A percentile compares a stretch with the other conserved stretches of the same genome.
These are phyloP conservation scores for Trifolium dubium DNA, from an alignment of 306 rosid genomes.

Conservation along the genomic window DNA sequence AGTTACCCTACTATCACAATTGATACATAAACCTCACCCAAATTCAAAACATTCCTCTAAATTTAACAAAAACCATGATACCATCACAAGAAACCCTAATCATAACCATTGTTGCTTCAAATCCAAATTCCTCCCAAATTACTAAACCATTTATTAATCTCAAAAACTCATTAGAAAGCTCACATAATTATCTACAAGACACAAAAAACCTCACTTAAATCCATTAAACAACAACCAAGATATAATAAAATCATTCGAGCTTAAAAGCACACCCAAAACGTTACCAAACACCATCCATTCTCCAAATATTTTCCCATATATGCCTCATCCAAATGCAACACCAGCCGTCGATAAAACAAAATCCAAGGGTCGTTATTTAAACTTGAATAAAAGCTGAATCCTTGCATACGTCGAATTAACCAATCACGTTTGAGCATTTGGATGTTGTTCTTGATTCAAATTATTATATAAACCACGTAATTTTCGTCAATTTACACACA, in stretches of 20 bases:
- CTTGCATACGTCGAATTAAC: slow-evolving; percentile 50
- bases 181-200: slow-evolving; percentile 50
- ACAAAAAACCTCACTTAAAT: slow-evolving; percentile 40
- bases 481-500: slow-evolving; percentile 54
- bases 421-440: slow-evolving; percentile 62
- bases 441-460: slow-evolving; percentile 46
- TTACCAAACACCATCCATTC: neutral
- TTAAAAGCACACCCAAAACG: slow-evolving; percentile 74
- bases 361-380: slow-evolving; percentile 76
- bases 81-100: slow-evolving; percentile 71
- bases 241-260: slow-evolving; percentile 52
- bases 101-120: slow-evolving; percentile 67
- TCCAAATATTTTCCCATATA: slow-evolving; percentile 26
- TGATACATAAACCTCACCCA: neutral
- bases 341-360: slow-evolving; percentile 58
- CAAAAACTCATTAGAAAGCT: slow-evolving; percentile 56
- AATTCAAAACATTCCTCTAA: slow-evolving; percentile 47
- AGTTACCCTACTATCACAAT: slow-evolving; percentile 44
- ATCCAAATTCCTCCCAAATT: slow-evolving; percentile 48
- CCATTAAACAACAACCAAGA: neutral
- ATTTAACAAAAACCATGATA: slow-evolving; percentile 53
- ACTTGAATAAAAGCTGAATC: slow-evolving; percentile 51
- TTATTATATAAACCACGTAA: slow-evolving; percentile 72
- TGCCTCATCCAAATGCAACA: slow-evolving; percentile 31
- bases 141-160: neutral